Conservation (phyloP, 2,329 filamentous ascomycete species). For the Curvularia sp. region DNA sequence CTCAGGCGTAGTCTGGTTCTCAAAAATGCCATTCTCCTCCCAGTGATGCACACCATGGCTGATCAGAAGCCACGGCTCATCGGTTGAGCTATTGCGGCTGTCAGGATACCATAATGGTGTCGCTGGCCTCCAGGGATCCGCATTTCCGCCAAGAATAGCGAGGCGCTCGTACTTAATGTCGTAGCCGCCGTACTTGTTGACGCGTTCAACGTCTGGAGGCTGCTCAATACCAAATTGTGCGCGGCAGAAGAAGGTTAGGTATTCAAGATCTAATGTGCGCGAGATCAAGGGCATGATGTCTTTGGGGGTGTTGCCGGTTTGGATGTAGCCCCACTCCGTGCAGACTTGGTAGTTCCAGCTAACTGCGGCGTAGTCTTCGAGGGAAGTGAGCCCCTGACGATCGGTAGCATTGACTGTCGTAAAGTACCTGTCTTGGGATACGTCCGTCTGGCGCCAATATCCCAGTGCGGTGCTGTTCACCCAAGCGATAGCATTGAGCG, state of each 20-base stretch:
- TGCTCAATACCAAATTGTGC: slow-evolving; percentile 73
- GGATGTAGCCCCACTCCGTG: slow-evolving; percentile 74
- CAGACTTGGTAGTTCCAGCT: slow-evolving; percentile 66
- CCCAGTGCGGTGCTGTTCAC: slow-evolving; percentile 56
- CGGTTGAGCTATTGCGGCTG: slow-evolving; percentile 64
- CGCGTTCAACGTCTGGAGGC: slow-evolving; percentile 67
- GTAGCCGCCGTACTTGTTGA: slow-evolving; percentile 81
- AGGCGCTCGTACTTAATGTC: slow-evolving; percentile 76
- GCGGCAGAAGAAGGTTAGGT: slow-evolving; percentile 67
- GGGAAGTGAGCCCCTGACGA: slow-evolving; percentile 25
- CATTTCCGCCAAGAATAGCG: slow-evolving; percentile 77
- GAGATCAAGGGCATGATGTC: slow-evolving; percentile 74
- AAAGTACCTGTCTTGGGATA: slow-evolving; percentile 61
- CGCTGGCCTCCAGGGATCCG: slow-evolving; percentile 80
- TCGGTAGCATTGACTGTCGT: slow-evolving; percentile 55
- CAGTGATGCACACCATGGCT: slow-evolving; percentile 80
- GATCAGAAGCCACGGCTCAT: slow-evolving; percentile 77
- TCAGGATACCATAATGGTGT: slow-evolving; percentile 72
- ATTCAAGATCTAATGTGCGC: slow-evolving; percentile 70
- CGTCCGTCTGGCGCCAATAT: slow-evolving; percentile 46
- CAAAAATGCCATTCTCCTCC: slow-evolving; percentile 74
- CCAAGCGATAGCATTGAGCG: slow-evolving; percentile 66
- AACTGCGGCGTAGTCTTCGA: slow-evolving; percentile 35
- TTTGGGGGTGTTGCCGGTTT: slow-evolving; percentile 73
- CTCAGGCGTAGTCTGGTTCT: slow-evolving; percentile 65